A percentile compares a stretch with the other conserved stretches of the same genome.
Evolutionary conservation across 164 flowering plant species (phyloP).

Genomic region (Vitis riparia): DNA sequence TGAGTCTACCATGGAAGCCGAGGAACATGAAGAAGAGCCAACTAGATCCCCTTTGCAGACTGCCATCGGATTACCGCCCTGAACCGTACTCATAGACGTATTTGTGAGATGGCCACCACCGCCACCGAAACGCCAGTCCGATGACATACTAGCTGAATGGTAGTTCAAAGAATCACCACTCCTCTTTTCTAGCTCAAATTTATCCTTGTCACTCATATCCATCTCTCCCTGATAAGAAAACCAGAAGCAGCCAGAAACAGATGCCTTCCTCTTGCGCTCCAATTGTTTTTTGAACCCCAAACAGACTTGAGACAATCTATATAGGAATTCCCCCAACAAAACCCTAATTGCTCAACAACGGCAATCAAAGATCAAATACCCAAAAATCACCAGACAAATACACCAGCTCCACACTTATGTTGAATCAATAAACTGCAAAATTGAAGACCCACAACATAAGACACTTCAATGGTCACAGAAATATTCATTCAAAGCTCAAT

Average conservation of each 20-base stretch:
- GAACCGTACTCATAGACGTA: conserved; percentile 40
- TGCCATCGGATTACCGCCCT: conserved; percentile 29
- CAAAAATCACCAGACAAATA: conserved; percentile 6
- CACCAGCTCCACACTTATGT: background rate
- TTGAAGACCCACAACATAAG: background rate
- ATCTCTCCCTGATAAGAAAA: conserved; percentile 26
- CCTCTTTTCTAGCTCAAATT: conserved; percentile 45
- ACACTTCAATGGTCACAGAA: conserved; percentile 8
- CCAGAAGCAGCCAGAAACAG: conserved; percentile 16
- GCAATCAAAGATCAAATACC: conserved; percentile 3
- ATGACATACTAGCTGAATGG: conserved; percentile 36
- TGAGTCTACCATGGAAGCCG: conserved; percentile 60
- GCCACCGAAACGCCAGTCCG: conserved; percentile 54
- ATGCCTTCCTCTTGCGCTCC: background rate
- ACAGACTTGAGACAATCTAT: conserved; percentile 1
- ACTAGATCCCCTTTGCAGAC: conserved; percentile 35
- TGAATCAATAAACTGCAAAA: conserved; percentile 5
- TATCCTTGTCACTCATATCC: conserved; percentile 47
- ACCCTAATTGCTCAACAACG: conserved; percentile 6
- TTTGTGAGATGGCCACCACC: conserved; percentile 24
- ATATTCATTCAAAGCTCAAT: conserved; percentile 5
- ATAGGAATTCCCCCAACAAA: background rate
- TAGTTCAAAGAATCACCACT: conserved; percentile 37
- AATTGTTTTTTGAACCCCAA: background rate
- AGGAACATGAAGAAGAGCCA: conserved; percentile 50